Evolutionary conservation across 1,139 yeast genomes (phyloP), one percentile per base, ranked within the genome.

Genomic region (Yamadazyma trypodendri): DNA sequence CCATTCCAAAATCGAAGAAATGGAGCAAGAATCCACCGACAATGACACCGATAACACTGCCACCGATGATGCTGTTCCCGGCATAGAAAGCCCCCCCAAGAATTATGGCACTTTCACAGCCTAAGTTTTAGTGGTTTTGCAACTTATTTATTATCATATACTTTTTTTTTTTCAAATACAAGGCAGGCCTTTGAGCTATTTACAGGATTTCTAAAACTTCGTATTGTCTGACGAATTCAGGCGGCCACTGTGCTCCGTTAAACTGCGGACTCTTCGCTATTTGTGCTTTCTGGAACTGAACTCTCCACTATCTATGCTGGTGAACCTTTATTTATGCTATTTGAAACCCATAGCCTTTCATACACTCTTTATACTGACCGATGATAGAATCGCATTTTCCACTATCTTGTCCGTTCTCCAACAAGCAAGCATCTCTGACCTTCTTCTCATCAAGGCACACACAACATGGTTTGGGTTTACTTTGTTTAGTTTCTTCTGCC

Each of bases 401-500:
- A 38, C 86, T 72, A 25, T 89, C 96, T 52, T 83, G 84, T 35
- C 96, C 97, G 53, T 87, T 80, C 52, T 78, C 66, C 43, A 92
- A 72, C 42, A 90, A 68, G 59, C 98, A 92, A 55, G 89, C 89
- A 56, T 92, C 98, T 55, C 98, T 76, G 18, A 65, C 60, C 47
- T 84, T 75, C 68, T 90, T 92, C 57, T 90, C 94, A 25, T 83
- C 85, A 49, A 83, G 77, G 63, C 98, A 92, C 22, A 92, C 97
- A 55, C 98, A 92, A 64, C 98, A 92, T 44, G 98, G 97, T 67
- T 90, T 92, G 49, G 94, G 94, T 58, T 86, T 84, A 17, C 45
- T 34, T 38, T 50, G 47, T 40, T 51, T 51, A 12, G 42, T 44
- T 31, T 40, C 42, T 41, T 40, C 46, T 17, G 42, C 29, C 43